Evolutionary conservation across 768 basidiomycete genomes (phyloP), one percentile per base, ranked within the genome.

Genomic region (Cystobasidium onofrii): DNA sequence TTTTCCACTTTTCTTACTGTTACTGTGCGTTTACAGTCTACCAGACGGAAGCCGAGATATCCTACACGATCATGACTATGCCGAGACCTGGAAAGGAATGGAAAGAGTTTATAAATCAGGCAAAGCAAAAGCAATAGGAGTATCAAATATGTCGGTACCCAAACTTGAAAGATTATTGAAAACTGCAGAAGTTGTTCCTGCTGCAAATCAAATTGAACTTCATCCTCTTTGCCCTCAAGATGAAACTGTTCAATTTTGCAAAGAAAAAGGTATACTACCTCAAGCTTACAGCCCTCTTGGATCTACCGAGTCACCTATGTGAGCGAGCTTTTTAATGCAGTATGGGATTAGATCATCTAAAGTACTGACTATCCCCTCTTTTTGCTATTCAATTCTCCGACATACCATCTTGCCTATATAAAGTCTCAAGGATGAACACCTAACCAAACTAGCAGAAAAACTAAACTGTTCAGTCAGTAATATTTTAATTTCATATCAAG

Each of bases 201-300:
- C 89, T 0, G 87, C 87, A 33, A 91, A 91, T 82, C 91, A 92
- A 82, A 66, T 87, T 27, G 86, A 87, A 78, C 80, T 87, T 1
- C 90, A 91, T 80, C 89, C 89, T 50, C 44, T 50, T 4, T 67
- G 46, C 27, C 65, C 86, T 6, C 87, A 89, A 77, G 82, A 84
- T 33, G 84, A 86, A 17, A 81, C 90, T 50, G 78, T 87, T 60
- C 80, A 83, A 55, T 85, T 86, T 75, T 87, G 86, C 77, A 80
- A 82, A 52, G 78, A 80, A 61, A 86, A 88, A 78, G 88, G 88
- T 46, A 91, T 92, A 78, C 82, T 85, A 13, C 78, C 90, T 73
- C 88, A 89, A 23, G 88, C 89, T 7, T 92, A 90, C 83, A 91
- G 88, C 0, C 89, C 90, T 12, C 85, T 92, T 1, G 90, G 83